A percentile compares a stretch with the other conserved stretches of the same genome.
Evolutionary conservation across 169 alveolate genomes (phyloP).

Genomic region (Miamiensis avidus): DNA sequence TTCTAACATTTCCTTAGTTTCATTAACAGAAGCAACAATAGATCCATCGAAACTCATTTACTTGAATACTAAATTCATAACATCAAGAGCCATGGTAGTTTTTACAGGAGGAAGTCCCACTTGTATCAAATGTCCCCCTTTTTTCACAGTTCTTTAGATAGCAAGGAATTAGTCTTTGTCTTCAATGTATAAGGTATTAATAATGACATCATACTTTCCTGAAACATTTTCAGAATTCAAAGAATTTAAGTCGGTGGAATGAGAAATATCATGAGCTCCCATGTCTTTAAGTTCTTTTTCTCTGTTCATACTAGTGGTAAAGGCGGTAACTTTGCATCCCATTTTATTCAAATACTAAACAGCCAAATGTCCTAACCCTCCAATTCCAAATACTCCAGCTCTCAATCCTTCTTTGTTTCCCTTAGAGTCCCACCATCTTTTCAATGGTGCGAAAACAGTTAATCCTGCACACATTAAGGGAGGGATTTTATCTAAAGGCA

Average conservation of each 20-base stretch:
- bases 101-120: slow-evolving; percentile 55
- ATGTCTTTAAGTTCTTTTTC: slow-evolving; percentile 38
- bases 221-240: slow-evolving; percentile 36
- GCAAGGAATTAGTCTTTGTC: slow-evolving; percentile 26
- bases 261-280: slow-evolving; percentile 58
- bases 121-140: slow-evolving; percentile 45
- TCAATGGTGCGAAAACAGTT: slow-evolving; percentile 74
- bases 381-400: slow-evolving; percentile 82
- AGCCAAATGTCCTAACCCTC: slow-evolving; percentile 90
- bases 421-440: slow-evolving; percentile 15
- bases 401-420: slow-evolving; percentile 61
- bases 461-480: slow-evolving; percentile 89
- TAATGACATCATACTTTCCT: slow-evolving; percentile 49
- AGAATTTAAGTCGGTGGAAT: slow-evolving; percentile 31
- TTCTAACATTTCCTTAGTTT: slow-evolving; percentile 49
- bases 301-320: slow-evolving; percentile 47
- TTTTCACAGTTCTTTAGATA: slow-evolving; percentile 23
- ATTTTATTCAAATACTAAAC: slow-evolving; percentile 66
- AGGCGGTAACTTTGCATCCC: slow-evolving; percentile 58
- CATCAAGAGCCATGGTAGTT: slow-evolving; percentile 27
- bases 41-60: slow-evolving; percentile 49
- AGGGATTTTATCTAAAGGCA: slow-evolving; percentile 60
- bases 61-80: slow-evolving; percentile 34
- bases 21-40: slow-evolving; percentile 49
- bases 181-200: slow-evolving; percentile 43